Evolutionary conservation across 805 yeast genomes (phyloP).

Genomic region (Yarrowia keelungensis): DNA sequence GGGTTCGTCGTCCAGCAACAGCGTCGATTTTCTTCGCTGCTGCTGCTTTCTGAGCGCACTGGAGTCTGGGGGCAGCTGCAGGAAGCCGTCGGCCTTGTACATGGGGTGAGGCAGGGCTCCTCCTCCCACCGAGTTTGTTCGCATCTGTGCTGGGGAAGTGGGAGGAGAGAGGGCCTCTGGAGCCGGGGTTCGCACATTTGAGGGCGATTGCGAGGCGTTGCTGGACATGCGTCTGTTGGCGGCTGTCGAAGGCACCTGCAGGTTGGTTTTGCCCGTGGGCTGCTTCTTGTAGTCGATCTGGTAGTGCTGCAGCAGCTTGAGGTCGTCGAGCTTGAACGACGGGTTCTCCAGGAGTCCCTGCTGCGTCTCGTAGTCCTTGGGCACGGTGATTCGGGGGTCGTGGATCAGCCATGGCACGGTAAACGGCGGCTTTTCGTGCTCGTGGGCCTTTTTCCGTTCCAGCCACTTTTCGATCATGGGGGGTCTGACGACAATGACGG

Average conservation of each 20-base stretch:
- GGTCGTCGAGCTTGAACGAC: conserved; percentile 37
- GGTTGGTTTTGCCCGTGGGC: not conserved
- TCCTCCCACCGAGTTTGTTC: conserved; percentile 23
- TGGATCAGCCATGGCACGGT: conserved; percentile 35
- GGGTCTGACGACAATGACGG: conserved; percentile 34
- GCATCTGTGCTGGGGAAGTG: conserved; percentile 14
- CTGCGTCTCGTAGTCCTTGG: conserved; percentile 29
- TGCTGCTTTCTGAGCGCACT: conserved; percentile 31
- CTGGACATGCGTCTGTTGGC: conserved; percentile 26
- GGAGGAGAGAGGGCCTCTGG: conserved; percentile 1
- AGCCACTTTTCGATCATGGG: conserved; percentile 36
- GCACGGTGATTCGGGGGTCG: conserved; percentile 31
- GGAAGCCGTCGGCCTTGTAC: conserved; percentile 32
- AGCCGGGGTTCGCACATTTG: not conserved
- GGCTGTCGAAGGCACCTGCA: conserved; percentile 9
- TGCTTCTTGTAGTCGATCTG: conserved; percentile 38
- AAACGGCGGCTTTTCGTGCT: conserved; percentile 2
- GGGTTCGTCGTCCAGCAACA: conserved; percentile 29
- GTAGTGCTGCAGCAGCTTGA: conserved; percentile 29
- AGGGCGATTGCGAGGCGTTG: conserved; percentile 19
- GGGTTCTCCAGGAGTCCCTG: conserved; percentile 30
- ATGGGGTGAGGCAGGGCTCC: conserved; percentile 14
- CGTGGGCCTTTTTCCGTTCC: not conserved
- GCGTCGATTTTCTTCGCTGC: conserved; percentile 15
- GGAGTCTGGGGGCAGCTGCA: conserved; percentile 35